Evolutionary conservation across 2,329 filamentous ascomycete genomes (phyloP).

Genomic region (Trichoderma semiorbis): DNA sequence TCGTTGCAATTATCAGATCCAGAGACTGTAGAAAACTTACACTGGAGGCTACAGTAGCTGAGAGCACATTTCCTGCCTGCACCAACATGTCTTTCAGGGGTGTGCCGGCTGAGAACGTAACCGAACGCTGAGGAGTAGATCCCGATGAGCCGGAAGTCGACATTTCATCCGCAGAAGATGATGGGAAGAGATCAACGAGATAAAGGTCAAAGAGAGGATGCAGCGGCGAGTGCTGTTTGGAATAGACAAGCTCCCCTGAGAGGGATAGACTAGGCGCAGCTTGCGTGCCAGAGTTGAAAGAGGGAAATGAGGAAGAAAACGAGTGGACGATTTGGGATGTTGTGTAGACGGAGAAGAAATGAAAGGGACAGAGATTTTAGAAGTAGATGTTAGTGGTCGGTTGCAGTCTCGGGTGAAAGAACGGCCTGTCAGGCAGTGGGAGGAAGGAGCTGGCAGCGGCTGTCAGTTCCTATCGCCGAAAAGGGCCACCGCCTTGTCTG

Average conservation of each 20-base stretch:
- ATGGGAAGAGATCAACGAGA: neutral
- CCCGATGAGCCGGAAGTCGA: conserved; percentile 28
- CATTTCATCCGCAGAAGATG: conserved; percentile 26
- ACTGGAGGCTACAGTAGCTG: conserved; percentile 17
- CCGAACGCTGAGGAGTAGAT: conserved; percentile 28
- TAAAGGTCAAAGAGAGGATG: conserved; percentile 12
- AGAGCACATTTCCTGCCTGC: conserved; percentile 18
- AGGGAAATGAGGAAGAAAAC: conserved; percentile 24
- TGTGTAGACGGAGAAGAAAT: conserved; percentile 13
- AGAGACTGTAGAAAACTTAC: conserved; percentile 20
- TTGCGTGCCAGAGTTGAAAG: conserved; percentile 22
- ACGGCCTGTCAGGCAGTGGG: conserved; percentile 14
- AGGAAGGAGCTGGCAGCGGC: conserved; percentile 29
- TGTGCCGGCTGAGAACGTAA: conserved; percentile 18
- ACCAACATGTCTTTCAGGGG: conserved; percentile 25
- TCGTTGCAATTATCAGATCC: neutral
- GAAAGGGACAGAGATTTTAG: conserved; percentile 16
- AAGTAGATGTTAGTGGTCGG: conserved; percentile 8
- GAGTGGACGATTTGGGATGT: conserved; percentile 4
- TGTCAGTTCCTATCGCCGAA: conserved; percentile 23
- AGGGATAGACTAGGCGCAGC: conserved; percentile 18
- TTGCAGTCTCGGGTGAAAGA: conserved; percentile 11
- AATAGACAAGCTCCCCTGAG: conserved; percentile 28
- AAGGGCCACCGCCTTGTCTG: conserved; percentile 19
- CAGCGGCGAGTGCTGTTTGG: neutral